Base-by-base conservation (phyloP, 495 filamentous ascomycete genomes). In the Hyaloscypha variabilis region DNA sequence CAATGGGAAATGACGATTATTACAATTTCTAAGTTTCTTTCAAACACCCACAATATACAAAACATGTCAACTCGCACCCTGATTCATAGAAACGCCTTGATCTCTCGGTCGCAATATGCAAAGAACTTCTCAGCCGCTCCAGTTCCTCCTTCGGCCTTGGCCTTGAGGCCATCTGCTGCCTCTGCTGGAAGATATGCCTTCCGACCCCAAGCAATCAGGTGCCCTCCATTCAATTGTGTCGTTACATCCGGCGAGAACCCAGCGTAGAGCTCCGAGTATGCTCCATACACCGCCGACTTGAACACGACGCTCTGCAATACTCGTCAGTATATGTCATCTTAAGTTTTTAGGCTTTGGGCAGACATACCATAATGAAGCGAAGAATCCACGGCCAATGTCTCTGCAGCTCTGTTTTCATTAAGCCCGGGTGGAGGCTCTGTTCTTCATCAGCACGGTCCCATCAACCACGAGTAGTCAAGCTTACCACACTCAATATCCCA, bases 201-300 rank as follows among this genome's bases (percentile, higher is more conserved):
- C 19, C 74, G 31, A 13, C 75, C 75, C 75, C 75, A 77, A 3
- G 75, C 74, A 50, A 70, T 68, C 24, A 71, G 53, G 25, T 60
- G 52, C 0, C 69, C 69, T n/a, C 70, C 70, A 52, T 66, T 67
- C 26, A 67, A 11, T 26, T 64, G 17, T 11, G 21, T 36, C 8
- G 54, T 77, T n/a, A 81, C 65, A 28, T 80, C 76, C 21, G 75
- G 69, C 13, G 75, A 79, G 54, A 82, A 68, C 3, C 74, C 78
- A 19, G 78, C 79, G 64, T 75, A 83, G 2, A 83, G 68, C 69
- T 78, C 75, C 3, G 79, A 79, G 55, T 82, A 82, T 1, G 79
- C 80, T 6, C 80, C 81, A 52, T 76, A 73, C 36, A 77, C 64
- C 2, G 71, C 34, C 5, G 34, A 19, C 23, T 72, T 72, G 50